phyloP scores from a whole-genome alignment of 192 early-diverging fungal species.

The Backusella parvicylindrica region DNA sequence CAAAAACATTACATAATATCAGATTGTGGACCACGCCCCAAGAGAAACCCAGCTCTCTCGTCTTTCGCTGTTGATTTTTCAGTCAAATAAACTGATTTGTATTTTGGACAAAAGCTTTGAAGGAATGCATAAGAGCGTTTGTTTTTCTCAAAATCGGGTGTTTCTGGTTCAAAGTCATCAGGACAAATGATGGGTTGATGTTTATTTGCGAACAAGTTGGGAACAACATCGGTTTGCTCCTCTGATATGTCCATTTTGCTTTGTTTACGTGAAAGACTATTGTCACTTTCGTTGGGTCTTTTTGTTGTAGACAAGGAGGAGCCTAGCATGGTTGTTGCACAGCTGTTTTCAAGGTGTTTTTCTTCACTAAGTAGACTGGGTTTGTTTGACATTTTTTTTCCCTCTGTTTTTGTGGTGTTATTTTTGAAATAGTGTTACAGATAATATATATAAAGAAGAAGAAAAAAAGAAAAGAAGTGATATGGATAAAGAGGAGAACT shows the following conservation, averaged over 20 bases:
- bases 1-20: neutral
- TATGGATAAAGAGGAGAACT: too few relatives aligned
- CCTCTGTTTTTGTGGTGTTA: neutral
- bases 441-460: neutral
- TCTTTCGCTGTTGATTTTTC: neutral
- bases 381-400: neutral
- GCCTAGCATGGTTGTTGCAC: neutral
- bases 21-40: neutral
- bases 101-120: neutral
- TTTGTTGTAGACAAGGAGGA: neutral
- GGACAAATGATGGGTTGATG: neutral
- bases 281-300: neutral
- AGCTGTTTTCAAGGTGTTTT: neutral
- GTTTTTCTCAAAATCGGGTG: neutral
- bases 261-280: neutral
- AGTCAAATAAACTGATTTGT: neutral
- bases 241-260: neutral
- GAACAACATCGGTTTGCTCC: neutral
- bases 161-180: neutral
- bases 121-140: neutral
- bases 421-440: neutral
- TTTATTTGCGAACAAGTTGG: neutral
- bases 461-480: neutral
- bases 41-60: constrained; percentile 1
- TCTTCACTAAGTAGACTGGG: neutral